These are phyloP conservation scores for Cladophialophora chaetospira DNA, from an alignment of 2,329 filamentous ascomycete genomes.

Conservation along the genomic window DNA sequence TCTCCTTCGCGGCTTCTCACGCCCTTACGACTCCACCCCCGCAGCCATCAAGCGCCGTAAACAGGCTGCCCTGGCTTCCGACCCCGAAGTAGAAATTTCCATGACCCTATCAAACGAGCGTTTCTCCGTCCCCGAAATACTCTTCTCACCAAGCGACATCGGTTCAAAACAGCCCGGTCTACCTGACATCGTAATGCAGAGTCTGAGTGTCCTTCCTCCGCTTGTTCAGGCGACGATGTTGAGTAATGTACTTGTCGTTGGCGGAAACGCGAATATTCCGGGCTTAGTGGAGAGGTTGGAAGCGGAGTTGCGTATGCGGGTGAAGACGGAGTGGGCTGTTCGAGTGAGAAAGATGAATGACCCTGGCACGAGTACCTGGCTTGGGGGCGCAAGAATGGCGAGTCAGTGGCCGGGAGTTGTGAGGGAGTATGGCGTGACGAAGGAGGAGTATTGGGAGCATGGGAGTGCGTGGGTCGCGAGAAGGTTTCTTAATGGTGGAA, in stretches of 20 bases:
- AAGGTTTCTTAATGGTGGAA: conserved; percentile 56
- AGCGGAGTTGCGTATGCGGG: conserved; percentile 68
- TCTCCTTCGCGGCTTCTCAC: conserved; percentile 66
- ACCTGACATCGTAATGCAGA: conserved; percentile 79
- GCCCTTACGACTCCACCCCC: conserved; percentile 72
- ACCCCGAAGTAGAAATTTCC: conserved; percentile 69
- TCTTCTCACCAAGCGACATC: conserved; percentile 85
- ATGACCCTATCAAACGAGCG: conserved; percentile 88
- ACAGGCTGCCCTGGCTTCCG: conserved; percentile 49
- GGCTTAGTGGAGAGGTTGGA: conserved; percentile 79
- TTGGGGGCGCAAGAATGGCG: conserved; percentile 78
- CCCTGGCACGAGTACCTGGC: conserved; percentile 80
- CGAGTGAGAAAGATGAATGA: conserved; percentile 70
- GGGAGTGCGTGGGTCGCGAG: conserved; percentile 73
- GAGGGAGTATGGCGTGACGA: conserved; percentile 72
- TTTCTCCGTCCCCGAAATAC: conserved; percentile 83
- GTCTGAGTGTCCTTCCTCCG: conserved; percentile 72
- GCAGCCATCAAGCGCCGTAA: conserved; percentile 56
- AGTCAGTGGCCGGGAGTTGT: conserved; percentile 63
- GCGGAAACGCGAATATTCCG: conserved; percentile 76
- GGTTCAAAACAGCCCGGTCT: conserved; percentile 82
- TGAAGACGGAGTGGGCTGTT: conserved; percentile 76
- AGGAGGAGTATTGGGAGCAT: conserved; percentile 86
- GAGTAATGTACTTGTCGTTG: conserved; percentile 85
- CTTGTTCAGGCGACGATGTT: conserved; percentile 81